Conservation (phyloP, 129 eudicot genomes). For the Helichrysum umbraculigerum region DNA sequence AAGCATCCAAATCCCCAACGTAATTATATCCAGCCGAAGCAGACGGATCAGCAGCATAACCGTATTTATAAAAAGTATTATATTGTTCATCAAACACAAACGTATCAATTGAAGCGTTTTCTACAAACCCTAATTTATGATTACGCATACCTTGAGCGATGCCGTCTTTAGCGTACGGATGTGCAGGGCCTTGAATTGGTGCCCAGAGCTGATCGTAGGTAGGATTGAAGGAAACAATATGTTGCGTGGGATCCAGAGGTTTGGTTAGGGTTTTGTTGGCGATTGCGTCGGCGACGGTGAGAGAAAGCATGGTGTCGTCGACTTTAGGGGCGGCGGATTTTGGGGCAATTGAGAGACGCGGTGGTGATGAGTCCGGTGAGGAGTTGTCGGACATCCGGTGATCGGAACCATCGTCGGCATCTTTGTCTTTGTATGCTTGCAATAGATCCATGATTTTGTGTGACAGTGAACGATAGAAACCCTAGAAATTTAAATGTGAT, state of each 20-base stretch:
- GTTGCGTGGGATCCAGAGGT: constrained; percentile 89
- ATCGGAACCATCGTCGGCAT: constrained; percentile 33
- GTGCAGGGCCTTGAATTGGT: constrained; percentile 86
- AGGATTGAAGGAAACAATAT: constrained; percentile 77
- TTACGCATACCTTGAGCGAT: constrained; percentile 94
- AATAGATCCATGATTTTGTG: constrained; percentile 37
- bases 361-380: constrained; percentile 68
- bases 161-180: constrained; percentile 98
- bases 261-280: constrained; percentile 40
- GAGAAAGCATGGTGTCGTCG: constrained; percentile 90
- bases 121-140: constrained; percentile 92
- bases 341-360: constrained; percentile 58
- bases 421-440: constrained; percentile 38
- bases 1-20: constrained; percentile 73
- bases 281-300: constrained; percentile 55
- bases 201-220: constrained; percentile 98
- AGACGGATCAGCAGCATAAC: constrained; percentile 93
- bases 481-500: constrained; percentile 15
- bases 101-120: constrained; percentile 64
- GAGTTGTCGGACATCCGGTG: constrained; percentile 30
- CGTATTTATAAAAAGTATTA: constrained; percentile 74
- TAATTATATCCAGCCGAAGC: constrained; percentile 55
- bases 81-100: constrained; percentile 90
- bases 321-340: constrained; percentile 92
- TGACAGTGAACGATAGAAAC: constrained; percentile 18